Evolutionary conservation across 169 alveolate genomes (phyloP).

Genomic region (Plasmodium chabaudi): DNA sequence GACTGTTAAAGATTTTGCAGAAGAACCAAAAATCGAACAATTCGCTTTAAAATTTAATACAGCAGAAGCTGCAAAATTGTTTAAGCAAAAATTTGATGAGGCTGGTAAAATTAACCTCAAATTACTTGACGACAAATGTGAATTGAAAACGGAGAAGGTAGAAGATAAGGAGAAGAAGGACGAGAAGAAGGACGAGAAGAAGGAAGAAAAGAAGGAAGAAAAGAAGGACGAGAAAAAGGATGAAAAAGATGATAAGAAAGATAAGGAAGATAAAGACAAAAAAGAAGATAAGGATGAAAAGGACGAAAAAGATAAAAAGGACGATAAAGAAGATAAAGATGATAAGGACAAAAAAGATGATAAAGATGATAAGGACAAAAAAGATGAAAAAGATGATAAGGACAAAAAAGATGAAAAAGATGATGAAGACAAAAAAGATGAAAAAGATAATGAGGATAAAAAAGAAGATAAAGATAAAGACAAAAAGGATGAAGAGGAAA

Average conservation of each 20-base stretch:
- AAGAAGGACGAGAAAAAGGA: constrained; percentile 11
- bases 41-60: constrained; percentile 94
- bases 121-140: constrained; percentile 78
- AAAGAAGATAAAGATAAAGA: neutral
- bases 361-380: constrained; percentile 52
- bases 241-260: constrained; percentile 17
- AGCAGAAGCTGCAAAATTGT: constrained; percentile 91
- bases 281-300: constrained; percentile 50
- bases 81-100: constrained; percentile 92
- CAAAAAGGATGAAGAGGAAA: neutral
- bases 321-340: constrained; percentile 74
- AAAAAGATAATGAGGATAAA: constrained; percentile 17
- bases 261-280: constrained; percentile 50
- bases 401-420: constrained; percentile 58
- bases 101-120: constrained; percentile 90
- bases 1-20: constrained; percentile 96
- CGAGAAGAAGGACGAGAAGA: constrained; percentile 21
- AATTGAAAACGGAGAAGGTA: constrained; percentile 31
- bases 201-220: constrained; percentile 51
- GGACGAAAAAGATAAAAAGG: constrained; percentile 62
- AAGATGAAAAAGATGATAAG: constrained; percentile 11
- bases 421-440: constrained; percentile 15
- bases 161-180: constrained; percentile 58
- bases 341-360: constrained; percentile 79
- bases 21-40: constrained; percentile 94